phyloP scores from a whole-genome alignment of 768 basidiomycete species.

The Lentinula detonsa region DNA sequence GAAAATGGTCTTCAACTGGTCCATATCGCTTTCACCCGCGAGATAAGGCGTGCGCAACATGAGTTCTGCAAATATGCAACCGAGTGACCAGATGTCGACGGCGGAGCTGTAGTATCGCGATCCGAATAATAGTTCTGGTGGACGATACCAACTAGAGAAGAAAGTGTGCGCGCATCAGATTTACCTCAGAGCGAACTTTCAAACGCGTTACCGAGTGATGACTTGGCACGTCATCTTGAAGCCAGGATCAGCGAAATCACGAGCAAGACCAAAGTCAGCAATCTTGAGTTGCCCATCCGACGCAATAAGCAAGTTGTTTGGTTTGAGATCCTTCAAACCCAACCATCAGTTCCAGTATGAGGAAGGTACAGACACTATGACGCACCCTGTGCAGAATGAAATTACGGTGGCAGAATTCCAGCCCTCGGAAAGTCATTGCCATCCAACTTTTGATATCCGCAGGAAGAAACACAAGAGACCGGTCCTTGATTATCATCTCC shows the following conservation, averaged over 20 bases:
- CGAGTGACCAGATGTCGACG: slow-evolving; percentile 96
- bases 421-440: slow-evolving; percentile 94
- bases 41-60: slow-evolving; percentile 96
- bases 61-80: slow-evolving; percentile 96
- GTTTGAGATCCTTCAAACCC: slow-evolving; percentile 80
- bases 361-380: not conserved
- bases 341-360: not conserved
- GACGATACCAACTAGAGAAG: slow-evolving; percentile 80
- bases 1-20: slow-evolving; percentile 92
- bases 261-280: slow-evolving; percentile 97
- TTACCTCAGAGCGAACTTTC: no score
- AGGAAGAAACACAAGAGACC: slow-evolving; percentile 84
- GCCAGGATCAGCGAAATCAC: slow-evolving; percentile 93
- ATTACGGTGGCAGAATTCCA: slow-evolving; percentile 98
- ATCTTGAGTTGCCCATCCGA: slow-evolving; percentile 90
- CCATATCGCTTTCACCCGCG: slow-evolving; percentile 94
- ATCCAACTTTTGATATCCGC: slow-evolving; percentile 99
- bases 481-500: slow-evolving; percentile 95
- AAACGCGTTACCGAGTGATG: slow-evolving; percentile 77
- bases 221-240: slow-evolving; percentile 98
- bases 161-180: not conserved
- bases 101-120: slow-evolving; percentile 86
- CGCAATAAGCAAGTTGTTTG: slow-evolving; percentile 95
- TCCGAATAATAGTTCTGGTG: slow-evolving; percentile 92
- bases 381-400: slow-evolving; percentile 86